Conservation (phyloP, 139 green algal species). For the Edaphochlamys debaryana region DNA sequence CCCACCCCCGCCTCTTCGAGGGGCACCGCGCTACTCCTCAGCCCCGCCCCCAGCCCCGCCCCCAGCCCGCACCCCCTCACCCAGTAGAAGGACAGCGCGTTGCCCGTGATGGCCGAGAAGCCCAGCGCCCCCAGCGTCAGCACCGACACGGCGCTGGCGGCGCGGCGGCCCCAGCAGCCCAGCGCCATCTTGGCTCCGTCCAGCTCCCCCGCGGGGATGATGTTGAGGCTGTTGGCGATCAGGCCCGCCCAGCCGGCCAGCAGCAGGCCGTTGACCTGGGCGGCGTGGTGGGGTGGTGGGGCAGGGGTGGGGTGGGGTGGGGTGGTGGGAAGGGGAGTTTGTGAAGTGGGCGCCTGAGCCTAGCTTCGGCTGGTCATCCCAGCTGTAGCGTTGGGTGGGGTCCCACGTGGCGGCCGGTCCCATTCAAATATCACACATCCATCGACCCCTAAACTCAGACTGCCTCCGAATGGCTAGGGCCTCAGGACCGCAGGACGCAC, state of each 20-base stretch:
- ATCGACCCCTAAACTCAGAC: no score
- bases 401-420: no score
- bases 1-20: no score
- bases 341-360: no score
- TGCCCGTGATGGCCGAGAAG: slow-evolving; percentile 57
- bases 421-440: no score
- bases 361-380: no score
- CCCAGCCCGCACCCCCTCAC: slow-evolving; percentile 22
- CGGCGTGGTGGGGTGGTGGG: no score
- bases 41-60: no score
- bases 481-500: no score
- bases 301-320: background rate
- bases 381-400: no score
- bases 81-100: slow-evolving; percentile 82
- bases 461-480: no score
- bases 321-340: background rate
- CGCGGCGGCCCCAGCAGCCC: slow-evolving; percentile 47
- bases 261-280: slow-evolving; percentile 73
- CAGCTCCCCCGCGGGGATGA: slow-evolving; percentile 68
- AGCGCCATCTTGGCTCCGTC: slow-evolving; percentile 79
- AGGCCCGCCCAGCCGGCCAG: slow-evolving; percentile 84
- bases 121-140: slow-evolving; percentile 69
- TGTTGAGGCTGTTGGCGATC: slow-evolving; percentile 72
- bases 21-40: no score
- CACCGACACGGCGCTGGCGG: slow-evolving; percentile 56